Evolutionary conservation across 306 rosid genomes (phyloP).

Genomic region (Begonia fuchsioides): DNA sequence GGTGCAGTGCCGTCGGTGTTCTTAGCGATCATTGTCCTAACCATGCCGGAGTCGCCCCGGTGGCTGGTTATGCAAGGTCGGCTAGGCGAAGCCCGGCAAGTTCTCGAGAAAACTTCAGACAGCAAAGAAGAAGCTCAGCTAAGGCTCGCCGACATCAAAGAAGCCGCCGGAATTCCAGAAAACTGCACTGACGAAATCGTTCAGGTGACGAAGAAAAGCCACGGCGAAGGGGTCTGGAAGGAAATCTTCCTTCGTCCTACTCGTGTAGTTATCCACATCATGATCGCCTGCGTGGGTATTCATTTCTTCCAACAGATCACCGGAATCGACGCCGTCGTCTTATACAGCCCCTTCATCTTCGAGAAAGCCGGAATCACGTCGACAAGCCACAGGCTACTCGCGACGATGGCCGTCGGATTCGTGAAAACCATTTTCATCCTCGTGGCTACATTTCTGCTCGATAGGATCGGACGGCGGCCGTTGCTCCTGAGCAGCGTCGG

Average conservation of each 20-base stretch:
- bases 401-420: slow-evolving; percentile 66
- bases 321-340: slow-evolving; percentile 64
- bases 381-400: slow-evolving; percentile 15
- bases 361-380: slow-evolving; percentile 41
- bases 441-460: slow-evolving; percentile 53
- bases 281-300: slow-evolving; percentile 40
- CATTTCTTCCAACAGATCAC: slow-evolving; percentile 73
- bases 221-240: slow-evolving; percentile 61
- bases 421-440: slow-evolving; percentile 43
- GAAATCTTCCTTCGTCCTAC: slow-evolving; percentile 47
- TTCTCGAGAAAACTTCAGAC: slow-evolving; percentile 53
- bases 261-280: slow-evolving; percentile 50
- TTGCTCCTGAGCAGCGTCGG: slow-evolving; percentile 40
- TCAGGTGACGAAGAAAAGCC: slow-evolving; percentile 12
- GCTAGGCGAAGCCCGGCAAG: slow-evolving; percentile 43
- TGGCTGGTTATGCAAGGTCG: slow-evolving; percentile 85
- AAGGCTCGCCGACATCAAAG: slow-evolving; percentile 50
- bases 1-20: slow-evolving; percentile 43
- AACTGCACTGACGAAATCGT: slow-evolving; percentile 40
- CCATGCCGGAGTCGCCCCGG: slow-evolving; percentile 81
- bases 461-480: slow-evolving; percentile 56
- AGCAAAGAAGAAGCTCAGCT: slow-evolving; percentile 35
- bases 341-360: slow-evolving; percentile 61
- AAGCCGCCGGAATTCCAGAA: slow-evolving; percentile 56
- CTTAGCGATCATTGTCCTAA: slow-evolving; percentile 31